Evolutionary conservation across 257 asterid genomes (phyloP), one percentile per base, ranked within the genome.

Genomic region (Handroanthus guayacan): DNA sequence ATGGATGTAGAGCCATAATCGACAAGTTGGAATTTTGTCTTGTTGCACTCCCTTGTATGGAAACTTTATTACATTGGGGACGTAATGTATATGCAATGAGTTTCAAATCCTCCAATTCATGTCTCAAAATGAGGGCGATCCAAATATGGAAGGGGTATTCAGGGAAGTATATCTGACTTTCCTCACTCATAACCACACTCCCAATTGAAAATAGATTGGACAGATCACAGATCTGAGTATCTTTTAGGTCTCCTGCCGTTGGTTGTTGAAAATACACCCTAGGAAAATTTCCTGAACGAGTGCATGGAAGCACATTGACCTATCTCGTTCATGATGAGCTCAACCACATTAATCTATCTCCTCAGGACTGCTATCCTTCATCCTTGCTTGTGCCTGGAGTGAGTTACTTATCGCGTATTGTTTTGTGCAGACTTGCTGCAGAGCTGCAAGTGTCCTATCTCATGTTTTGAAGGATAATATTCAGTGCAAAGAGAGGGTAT

Each of bases 391-490:
- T 69, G 66, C 39, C 9, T 50, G 52, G 71, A 14, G 31, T 82
- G 48, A 72, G 71, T 67, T 68, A 43, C 25, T 48, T 50, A 25
- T 62, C 63, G 36, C 45, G 41, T 61, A 17, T 75, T 69, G 62
- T 80, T 51, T 83, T 67, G 67, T 79, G 87, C 94, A 95, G 99
- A 88, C 92, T 54, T 92, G 97, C 86, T 89, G 96, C 85, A 88
- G 99, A 87, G 99, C 99, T 79, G 97, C 98, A 58, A 90, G 96
- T 50, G 87, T 95, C 81, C 91, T 95, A 75, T 89, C 97, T 50
- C 96, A 91, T 86, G 81, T 95, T 68, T 83, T 92, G 85, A 88
- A 87, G 85, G 97, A 91, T 75, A 95, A 92, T 72, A 72, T 62
- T 64, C 92, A 81, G 57, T 89, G 99, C 94, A 92, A 92, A 89